Conservation (phyloP, 352 stramenopile genomes). For the Phytophthora fragariae region DNA sequence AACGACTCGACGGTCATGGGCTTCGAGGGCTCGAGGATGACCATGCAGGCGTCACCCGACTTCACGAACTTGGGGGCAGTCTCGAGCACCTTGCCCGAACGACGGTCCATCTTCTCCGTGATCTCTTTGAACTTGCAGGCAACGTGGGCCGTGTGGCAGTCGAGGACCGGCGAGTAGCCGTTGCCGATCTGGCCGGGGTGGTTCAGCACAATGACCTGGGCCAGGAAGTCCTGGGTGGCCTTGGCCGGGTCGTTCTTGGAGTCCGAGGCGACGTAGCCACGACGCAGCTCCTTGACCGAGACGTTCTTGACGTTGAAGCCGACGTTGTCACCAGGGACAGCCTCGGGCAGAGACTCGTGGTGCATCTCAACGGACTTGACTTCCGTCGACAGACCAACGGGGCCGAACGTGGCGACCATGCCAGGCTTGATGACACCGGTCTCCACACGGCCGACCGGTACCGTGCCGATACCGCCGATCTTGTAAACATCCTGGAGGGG, state of each 20-base stretch:
- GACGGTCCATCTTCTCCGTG: slow-evolving; percentile 96
- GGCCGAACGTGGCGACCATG: slow-evolving; percentile 94
- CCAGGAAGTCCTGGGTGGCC: slow-evolving; percentile 89
- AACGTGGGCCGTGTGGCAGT: slow-evolving; percentile 98
- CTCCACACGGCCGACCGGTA: slow-evolving; percentile 97
- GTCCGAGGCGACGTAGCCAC: slow-evolving; percentile 96
- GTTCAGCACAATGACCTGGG: slow-evolving; percentile 98
- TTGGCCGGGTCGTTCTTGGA: slow-evolving; percentile 93
- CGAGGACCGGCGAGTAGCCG: slow-evolving; percentile 96
- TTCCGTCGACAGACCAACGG: slow-evolving; percentile 90
- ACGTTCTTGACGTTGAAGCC: slow-evolving; percentile 99
- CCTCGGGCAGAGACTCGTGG: slow-evolving; percentile 93
- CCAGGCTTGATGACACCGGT: slow-evolving; percentile 96
- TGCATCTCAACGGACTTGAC: slow-evolving; percentile 98
- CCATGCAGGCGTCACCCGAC: slow-evolving; percentile 96
- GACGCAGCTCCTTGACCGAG: slow-evolving; percentile 93
- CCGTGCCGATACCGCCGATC: slow-evolving; percentile 97
- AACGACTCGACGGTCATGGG: slow-evolving; percentile 97
- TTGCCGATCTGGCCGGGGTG: slow-evolving; percentile 93
- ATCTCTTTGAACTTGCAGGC: slow-evolving; percentile 96
- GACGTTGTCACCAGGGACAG: slow-evolving; percentile 95
- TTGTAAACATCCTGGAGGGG: slow-evolving; percentile 98
- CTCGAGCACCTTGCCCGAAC: slow-evolving; percentile 96
- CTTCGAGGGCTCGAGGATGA: slow-evolving; percentile 94
- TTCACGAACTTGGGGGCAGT: slow-evolving; percentile 95